Evolutionary conservation across 2,329 filamentous ascomycete genomes (phyloP).

Genomic region (Verticillium nonalfalfae): DNA sequence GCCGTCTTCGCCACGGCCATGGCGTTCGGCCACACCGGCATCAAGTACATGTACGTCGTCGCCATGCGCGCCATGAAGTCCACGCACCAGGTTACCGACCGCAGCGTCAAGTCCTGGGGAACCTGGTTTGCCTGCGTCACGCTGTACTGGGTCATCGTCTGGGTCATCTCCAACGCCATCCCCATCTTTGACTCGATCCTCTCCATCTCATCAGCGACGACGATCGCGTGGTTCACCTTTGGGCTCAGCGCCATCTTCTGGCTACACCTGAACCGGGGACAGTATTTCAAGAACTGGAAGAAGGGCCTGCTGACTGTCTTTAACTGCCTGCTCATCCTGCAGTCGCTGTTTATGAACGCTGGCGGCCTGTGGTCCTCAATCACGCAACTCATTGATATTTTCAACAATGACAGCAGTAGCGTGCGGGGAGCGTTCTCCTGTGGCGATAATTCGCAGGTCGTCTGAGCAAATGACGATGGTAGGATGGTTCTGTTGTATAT

Average conservation of each 20-base stretch:
- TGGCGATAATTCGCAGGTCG: constrained; percentile 26
- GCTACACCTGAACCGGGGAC: constrained; percentile 27
- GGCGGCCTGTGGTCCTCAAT: constrained; percentile 27
- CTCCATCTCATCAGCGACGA: constrained; percentile 26
- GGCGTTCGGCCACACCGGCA: constrained; percentile 24
- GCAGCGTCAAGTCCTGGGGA: constrained; percentile 25
- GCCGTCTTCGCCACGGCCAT: constrained; percentile 22
- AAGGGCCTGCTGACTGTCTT: constrained; percentile 20
- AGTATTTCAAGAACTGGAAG: constrained; percentile 18
- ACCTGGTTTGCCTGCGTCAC: constrained; percentile 25
- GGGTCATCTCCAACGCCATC: constrained; percentile 27
- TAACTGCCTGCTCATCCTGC: constrained; percentile 23
- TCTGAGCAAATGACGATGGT: background rate
- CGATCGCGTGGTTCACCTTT: constrained; percentile 27
- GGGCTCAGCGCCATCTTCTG: constrained; percentile 26
- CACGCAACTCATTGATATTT: constrained; percentile 22
- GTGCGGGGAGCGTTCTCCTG: constrained; percentile 25
- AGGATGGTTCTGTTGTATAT: background rate
- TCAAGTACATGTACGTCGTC: constrained; percentile 26
- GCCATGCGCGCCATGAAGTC: constrained; percentile 24
- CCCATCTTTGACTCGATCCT: constrained; percentile 30
- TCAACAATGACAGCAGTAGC: constrained; percentile 17
- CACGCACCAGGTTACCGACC: constrained; percentile 23
- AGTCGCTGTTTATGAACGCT: constrained; percentile 26
- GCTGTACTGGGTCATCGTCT: constrained; percentile 24